These are phyloP conservation scores for Hyaloperonospora arabidopsidis DNA, from an alignment of 352 stramenopile species.

Conservation along the genomic window DNA sequence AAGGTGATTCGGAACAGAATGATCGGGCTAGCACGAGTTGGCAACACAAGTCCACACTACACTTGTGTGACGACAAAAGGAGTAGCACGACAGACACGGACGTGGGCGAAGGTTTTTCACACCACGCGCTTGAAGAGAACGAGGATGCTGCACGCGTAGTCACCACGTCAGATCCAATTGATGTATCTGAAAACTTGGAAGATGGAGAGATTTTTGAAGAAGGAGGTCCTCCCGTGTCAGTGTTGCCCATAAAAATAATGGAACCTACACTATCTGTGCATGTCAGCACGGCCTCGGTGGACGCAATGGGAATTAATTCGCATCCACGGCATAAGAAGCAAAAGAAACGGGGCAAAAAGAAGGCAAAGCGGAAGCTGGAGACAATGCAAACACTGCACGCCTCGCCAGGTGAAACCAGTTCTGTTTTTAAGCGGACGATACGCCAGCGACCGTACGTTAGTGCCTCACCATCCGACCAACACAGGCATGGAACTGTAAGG, in stretches of 20 bases:
- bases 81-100: slow-evolving; percentile 27
- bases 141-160: background rate
- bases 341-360: slow-evolving; percentile 76
- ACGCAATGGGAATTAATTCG: slow-evolving; percentile 9
- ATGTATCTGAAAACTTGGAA: slow-evolving; percentile 35
- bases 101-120: slow-evolving; percentile 35
- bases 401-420: slow-evolving; percentile 2
- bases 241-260: slow-evolving; percentile 27
- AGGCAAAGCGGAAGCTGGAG: slow-evolving; percentile 62
- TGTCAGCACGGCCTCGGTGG: slow-evolving; percentile 7
- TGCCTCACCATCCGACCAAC: slow-evolving; percentile 10
- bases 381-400: slow-evolving; percentile 31
- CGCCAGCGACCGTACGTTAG: slow-evolving; percentile 25
- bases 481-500: slow-evolving; percentile 24
- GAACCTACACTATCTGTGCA: slow-evolving; percentile 21
- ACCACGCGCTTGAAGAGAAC: slow-evolving; percentile 2
- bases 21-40: slow-evolving; percentile 2
- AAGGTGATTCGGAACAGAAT: background rate
- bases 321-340: slow-evolving; percentile 40
- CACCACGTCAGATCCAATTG: slow-evolving; percentile 5
- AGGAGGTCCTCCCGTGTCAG: slow-evolving; percentile 30
- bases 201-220: slow-evolving; percentile 75
- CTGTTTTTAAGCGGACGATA: slow-evolving; percentile 30
- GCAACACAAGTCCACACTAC: slow-evolving; percentile 1
- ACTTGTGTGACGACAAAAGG: slow-evolving; percentile 8